phyloP scores from a whole-genome alignment of 176 grass and related monocot genomes.

The Urochloa ruziziensis region DNA sequence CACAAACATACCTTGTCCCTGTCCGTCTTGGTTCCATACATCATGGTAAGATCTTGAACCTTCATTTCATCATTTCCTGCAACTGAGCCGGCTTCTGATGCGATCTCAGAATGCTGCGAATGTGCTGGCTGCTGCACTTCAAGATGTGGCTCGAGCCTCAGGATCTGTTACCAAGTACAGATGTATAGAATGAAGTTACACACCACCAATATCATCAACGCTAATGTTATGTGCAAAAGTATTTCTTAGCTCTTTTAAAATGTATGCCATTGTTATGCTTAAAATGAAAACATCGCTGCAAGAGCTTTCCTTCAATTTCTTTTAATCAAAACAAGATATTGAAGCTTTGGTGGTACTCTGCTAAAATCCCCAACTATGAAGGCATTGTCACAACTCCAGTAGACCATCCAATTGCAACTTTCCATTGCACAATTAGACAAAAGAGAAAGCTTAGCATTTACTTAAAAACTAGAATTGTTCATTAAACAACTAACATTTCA shows the following conservation, averaged over 20 bases:
- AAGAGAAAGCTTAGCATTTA: neutral
- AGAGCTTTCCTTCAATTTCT: neutral
- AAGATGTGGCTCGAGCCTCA: constrained; percentile 78
- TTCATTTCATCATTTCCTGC: constrained; percentile 48
- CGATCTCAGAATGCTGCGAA: constrained; percentile 47
- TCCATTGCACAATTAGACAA: neutral
- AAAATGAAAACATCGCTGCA: neutral
- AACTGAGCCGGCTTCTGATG: constrained; percentile 45
- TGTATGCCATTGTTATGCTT: neutral
- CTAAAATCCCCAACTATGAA: neutral
- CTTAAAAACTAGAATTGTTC: neutral
- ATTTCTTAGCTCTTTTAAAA: neutral
- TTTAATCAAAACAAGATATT: neutral
- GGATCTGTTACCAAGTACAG: constrained; percentile 59
- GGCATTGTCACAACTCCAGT: neutral
- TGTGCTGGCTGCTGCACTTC: constrained; percentile 33
- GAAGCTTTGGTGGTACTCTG: neutral
- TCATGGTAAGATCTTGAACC: constrained; percentile 48
- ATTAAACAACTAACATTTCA: neutral
- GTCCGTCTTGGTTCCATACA: constrained; percentile 65
- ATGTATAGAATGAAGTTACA: neutral
- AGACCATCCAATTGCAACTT: neutral
- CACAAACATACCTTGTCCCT: constrained; percentile 51
- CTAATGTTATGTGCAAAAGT: neutral
- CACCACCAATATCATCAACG: neutral